phyloP scores from a whole-genome alignment of 805 yeast genomes.

The Hemisphaericaspora nanyangensis region DNA sequence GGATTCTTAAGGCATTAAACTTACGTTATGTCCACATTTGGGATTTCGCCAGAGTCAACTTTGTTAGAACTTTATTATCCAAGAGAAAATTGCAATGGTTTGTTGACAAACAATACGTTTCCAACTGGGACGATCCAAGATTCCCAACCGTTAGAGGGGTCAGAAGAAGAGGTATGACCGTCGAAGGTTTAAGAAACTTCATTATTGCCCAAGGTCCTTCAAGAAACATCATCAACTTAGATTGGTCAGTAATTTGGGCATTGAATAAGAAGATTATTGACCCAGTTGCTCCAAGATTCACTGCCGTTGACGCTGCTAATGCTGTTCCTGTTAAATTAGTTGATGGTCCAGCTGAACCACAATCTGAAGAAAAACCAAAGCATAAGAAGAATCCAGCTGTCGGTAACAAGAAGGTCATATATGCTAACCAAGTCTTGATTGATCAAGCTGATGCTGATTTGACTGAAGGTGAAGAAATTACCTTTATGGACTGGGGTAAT shows the following conservation, averaged over 20 bases:
- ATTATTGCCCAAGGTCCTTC: slow-evolving; percentile 97
- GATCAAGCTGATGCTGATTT: slow-evolving; percentile 82
- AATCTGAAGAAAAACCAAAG: slow-evolving; percentile 73
- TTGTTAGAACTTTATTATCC: slow-evolving; percentile 89
- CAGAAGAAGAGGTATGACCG: slow-evolving; percentile 99
- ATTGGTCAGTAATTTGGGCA: slow-evolving; percentile 98
- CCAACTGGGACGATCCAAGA: slow-evolving; percentile 98
- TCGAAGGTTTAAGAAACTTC: slow-evolving; percentile 93
- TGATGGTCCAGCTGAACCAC: slow-evolving; percentile 64
- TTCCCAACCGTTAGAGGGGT: slow-evolving; percentile 99
- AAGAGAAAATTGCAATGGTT: slow-evolving; percentile 99
- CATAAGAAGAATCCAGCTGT: slow-evolving; percentile 94
- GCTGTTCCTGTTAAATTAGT: slow-evolving; percentile 65
- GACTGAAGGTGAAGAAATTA: slow-evolving; percentile 79
- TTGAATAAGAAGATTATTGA: slow-evolving; percentile 95
- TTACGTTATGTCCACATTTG: slow-evolving; percentile 93
- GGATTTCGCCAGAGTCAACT: slow-evolving; percentile 98
- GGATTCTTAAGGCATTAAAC: slow-evolving; percentile 81
- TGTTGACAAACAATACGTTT: slow-evolving; percentile 84
- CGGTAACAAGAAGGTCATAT: slow-evolving; percentile 78
- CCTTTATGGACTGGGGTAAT: slow-evolving; percentile 99
- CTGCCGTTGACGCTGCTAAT: slow-evolving; percentile 64
- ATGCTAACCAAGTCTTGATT: slow-evolving; percentile 58
- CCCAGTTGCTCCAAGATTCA: slow-evolving; percentile 94
- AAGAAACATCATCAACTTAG: slow-evolving; percentile 91